These are phyloP conservation scores for Alternaria gaisen DNA, from an alignment of 2,329 filamentous ascomycete genomes.

Conservation along the genomic window DNA sequence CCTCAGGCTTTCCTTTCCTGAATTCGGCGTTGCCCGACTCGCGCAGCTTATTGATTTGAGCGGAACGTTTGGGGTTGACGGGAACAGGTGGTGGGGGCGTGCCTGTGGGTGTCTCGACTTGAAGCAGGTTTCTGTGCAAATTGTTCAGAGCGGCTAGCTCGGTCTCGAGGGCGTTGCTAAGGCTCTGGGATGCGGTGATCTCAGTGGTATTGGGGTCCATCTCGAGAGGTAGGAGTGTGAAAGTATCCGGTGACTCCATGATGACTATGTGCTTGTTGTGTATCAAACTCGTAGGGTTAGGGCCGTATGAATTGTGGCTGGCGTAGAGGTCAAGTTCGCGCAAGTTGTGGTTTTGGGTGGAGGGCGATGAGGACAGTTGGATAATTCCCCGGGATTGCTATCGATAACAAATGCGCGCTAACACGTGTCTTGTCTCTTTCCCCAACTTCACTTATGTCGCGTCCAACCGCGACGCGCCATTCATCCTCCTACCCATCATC, in stretches of 20 bases:
- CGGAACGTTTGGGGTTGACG: slow-evolving; percentile 90
- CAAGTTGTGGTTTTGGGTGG: slow-evolving; percentile 9
- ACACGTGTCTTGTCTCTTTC: slow-evolving; percentile 17
- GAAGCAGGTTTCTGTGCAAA: slow-evolving; percentile 78
- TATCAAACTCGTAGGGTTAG: background rate
- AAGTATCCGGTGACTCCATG: slow-evolving; percentile 66
- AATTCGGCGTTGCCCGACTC: slow-evolving; percentile 85
- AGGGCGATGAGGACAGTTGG: slow-evolving; percentile 36
- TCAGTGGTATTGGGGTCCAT: slow-evolving; percentile 85
- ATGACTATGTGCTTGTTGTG: background rate
- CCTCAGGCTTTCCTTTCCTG: slow-evolving; percentile 76
- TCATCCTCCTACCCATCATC: background rate
- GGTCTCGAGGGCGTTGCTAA: slow-evolving; percentile 47
- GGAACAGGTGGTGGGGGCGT: slow-evolving; percentile 87
- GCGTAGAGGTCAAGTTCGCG: background rate
- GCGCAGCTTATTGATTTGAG: slow-evolving; percentile 88
- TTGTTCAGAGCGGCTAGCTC: slow-evolving; percentile 76
- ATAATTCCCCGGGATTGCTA: slow-evolving; percentile 22
- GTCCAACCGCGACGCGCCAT: background rate
- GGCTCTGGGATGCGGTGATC: slow-evolving; percentile 62
- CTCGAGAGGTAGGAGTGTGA: slow-evolving; percentile 81
- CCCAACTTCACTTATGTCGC: background rate
- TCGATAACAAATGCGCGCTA: slow-evolving; percentile 28
- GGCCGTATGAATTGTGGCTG: background rate
- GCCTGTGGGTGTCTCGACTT: slow-evolving; percentile 67